Conservation (phyloP, 2,329 filamentous ascomycete species). For the Penicillium sp. region DNA sequence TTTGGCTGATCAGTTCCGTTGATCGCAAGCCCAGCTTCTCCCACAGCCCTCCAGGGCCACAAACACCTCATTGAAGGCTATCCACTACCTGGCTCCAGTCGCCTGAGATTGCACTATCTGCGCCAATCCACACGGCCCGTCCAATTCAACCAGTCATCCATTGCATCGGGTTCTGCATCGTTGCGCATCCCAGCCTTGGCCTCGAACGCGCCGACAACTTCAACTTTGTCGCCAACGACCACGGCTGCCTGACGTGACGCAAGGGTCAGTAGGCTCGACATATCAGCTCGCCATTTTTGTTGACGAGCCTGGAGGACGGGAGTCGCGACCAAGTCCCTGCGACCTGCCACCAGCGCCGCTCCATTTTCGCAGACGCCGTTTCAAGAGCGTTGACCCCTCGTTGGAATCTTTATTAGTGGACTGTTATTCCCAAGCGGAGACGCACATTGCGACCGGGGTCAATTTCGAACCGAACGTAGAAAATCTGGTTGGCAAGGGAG, state of each 20-base stretch:
- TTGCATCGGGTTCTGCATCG: slow-evolving; percentile 11
- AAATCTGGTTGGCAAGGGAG: not conserved
- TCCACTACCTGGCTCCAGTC: slow-evolving; percentile 9
- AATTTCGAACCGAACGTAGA: not conserved
- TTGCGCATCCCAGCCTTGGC: slow-evolving; percentile 11
- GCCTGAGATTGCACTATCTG: not conserved
- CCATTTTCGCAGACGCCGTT: not conserved
- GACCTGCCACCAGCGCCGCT: not conserved
- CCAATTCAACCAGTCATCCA: not conserved
- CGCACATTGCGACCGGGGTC: not conserved
- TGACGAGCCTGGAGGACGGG: not conserved
- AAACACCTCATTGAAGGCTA: slow-evolving; percentile 19
- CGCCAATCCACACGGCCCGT: not conserved
- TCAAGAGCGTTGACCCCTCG: not conserved
- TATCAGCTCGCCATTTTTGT: not conserved
- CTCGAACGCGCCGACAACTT: slow-evolving; percentile 15
- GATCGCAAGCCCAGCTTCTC: slow-evolving; percentile 21
- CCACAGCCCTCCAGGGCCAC: slow-evolving; percentile 19
- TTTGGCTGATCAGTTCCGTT: slow-evolving; percentile 27
- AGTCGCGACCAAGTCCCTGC: not conserved
- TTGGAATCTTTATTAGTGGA: not conserved
- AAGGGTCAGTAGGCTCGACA: not conserved
- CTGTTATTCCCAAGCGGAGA: not conserved
- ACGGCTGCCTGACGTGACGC: not conserved
- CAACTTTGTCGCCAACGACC: not conserved